Evolutionary conservation across 2,329 filamentous ascomycete genomes (phyloP), one percentile per base, ranked within the genome.

Genomic region (Exutisphaerella laricina): DNA sequence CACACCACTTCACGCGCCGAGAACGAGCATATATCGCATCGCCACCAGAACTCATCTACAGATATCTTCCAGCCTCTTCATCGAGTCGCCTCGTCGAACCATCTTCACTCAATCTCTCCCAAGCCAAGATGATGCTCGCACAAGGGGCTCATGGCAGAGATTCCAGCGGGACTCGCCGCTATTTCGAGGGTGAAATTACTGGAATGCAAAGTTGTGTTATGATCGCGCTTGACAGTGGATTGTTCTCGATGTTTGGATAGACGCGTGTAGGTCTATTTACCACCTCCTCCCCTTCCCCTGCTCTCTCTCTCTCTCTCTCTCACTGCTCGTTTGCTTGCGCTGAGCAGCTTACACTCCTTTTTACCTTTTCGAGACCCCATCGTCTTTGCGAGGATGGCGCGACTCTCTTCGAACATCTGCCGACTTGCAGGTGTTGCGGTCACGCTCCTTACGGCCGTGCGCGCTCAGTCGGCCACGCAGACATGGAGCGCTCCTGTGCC

Each of bases 151-250:
- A 6, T 33, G 13, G 14, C 30, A 31, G 25, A 32, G n/a, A 37
- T 41, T 39, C 43, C 45, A 43, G 29, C 21, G 18, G 13, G n/a
- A n/a, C n/a, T n/a, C n/a, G n/a, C n/a, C n/a, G n/a, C n/a, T n/a
- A n/a, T n/a, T n/a, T n/a, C 14, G 16, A 40, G 30, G 30, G 34
- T 41, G 44, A 51, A 37, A 55, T 57, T 49, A 55, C 50, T 51
- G 55, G 55, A 58, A 58, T 58, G 55, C 46, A 49, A 21, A 32
- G 35, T n/a, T 41, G 47, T 55, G 53, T 54, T 55, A 49, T 43
- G 34, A 23, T 28, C 43, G 38, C 37, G 48, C 38, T 50, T n/a
- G n/a, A n/a, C n/a, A n/a, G n/a, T n/a, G n/a, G n/a, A 39, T 40
- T 47, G 22, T 23, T 20, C 25, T 20, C 21, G 25, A 39, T 12